Evolutionary conservation across 2,329 filamentous ascomycete genomes (phyloP).

Genomic region (Sclerotinia glacialis): DNA sequence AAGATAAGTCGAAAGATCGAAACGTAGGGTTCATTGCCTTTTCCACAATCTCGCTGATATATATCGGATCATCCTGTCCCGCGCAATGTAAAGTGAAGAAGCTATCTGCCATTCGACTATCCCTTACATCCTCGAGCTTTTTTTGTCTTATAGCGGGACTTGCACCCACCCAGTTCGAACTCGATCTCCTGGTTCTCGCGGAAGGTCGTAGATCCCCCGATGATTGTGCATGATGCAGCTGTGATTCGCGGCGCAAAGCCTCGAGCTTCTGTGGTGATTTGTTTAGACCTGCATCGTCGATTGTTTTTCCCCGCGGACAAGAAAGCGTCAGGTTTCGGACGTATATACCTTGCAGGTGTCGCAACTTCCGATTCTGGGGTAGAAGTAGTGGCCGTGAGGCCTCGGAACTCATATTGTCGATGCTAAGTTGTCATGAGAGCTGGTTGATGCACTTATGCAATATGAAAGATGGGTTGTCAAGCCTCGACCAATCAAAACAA

Average conservation of each 20-base stretch:
- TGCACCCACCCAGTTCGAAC: constrained; percentile 60
- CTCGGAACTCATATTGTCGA: constrained; percentile 37
- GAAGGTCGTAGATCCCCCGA: constrained; percentile 49
- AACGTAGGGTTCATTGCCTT: constrained; percentile 92
- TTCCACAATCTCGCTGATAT: constrained; percentile 79
- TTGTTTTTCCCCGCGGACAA: constrained; percentile 56
- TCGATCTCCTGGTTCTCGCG: constrained; percentile 53
- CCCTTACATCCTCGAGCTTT: constrained; percentile 70
- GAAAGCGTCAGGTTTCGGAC: constrained; percentile 79
- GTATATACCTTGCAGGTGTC: constrained; percentile 83
- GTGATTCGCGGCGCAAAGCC: constrained; percentile 47
- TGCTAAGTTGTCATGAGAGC: constrained; percentile 16
- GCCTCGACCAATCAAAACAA: constrained; percentile 7
- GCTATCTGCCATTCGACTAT: constrained; percentile 73
- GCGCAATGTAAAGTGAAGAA: constrained; percentile 83
- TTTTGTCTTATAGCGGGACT: constrained; percentile 63
- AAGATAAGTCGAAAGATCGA: constrained; percentile 73
- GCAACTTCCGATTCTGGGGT: constrained; percentile 78
- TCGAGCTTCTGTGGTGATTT: constrained; percentile 61
- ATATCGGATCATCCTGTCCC: constrained; percentile 68
- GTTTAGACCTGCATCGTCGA: constrained; percentile 73
- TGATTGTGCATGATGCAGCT: constrained; percentile 56
- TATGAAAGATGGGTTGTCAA: not conserved
- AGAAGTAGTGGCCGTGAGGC: constrained; percentile 49
- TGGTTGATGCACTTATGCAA: not conserved